These are phyloP conservation scores for Argentina anserina DNA, from an alignment of 306 rosid species.

Conservation along the genomic window DNA sequence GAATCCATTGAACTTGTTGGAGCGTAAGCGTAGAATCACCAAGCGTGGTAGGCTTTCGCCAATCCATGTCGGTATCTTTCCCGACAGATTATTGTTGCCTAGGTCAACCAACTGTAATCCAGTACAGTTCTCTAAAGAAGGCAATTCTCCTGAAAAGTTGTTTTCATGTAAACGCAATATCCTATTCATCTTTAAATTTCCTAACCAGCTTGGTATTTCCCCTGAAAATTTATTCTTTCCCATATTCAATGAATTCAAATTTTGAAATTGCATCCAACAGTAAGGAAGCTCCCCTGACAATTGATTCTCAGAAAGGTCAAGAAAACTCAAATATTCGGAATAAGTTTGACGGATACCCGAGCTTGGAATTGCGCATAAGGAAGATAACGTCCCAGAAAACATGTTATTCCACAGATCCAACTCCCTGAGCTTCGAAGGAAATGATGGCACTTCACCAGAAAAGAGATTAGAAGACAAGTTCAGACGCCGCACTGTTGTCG, in stretches of 20 bases:
- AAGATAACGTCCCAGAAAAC: background rate
- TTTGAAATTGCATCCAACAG: background rate
- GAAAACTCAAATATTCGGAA: no score
- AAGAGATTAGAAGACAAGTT: slow-evolving; percentile 1
- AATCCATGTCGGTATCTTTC: background rate
- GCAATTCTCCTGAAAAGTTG: background rate
- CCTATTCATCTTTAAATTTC: rapidly evolving
- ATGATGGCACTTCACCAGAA: background rate
- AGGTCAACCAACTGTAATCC: background rate
- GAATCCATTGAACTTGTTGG: slow-evolving; percentile 13
- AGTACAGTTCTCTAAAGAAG: background rate
- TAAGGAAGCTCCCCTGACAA: background rate
- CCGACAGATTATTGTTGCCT: background rate
- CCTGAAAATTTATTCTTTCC: slow-evolving; percentile 4
- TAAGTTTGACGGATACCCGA: no score
- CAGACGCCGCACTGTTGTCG: rapidly evolving
- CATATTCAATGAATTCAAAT: rapidly evolving
- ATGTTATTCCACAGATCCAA: background rate
- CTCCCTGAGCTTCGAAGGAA: background rate
- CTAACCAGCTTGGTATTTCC: background rate
- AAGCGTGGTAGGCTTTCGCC: background rate
- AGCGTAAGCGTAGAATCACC: background rate
- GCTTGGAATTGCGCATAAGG: background rate
- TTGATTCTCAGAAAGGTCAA: background rate
- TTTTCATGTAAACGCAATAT: background rate